Base-by-base conservation (phyloP, 2,329 filamentous ascomycete genomes). In the Fusarium bactridioides region DNA sequence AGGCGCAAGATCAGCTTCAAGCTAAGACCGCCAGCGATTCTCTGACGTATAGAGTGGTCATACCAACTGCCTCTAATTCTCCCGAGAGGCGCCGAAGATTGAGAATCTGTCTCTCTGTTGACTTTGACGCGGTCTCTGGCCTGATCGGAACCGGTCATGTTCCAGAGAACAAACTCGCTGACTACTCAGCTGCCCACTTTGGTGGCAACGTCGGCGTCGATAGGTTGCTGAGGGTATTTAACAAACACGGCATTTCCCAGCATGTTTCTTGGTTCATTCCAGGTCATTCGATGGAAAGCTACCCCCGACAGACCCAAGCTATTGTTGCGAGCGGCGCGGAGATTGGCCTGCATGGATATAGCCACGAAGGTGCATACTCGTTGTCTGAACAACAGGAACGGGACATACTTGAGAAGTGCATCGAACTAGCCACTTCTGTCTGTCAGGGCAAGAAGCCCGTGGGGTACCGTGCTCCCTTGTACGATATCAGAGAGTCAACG, bases 1-100 rank as follows among this genome's bases (percentile, higher is more conserved):
- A 61, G 1, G 2, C 50, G 0, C 35, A 40, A 0, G 50, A 40
- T 13, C 10, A n/a, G 7, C 13, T 4, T 18, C 15, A n/a, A 2
- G 4, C 25, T 1, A 23, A 23, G 2, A 0, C 15, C 4, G 2
- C 2, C 3, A 1, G 1, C 7, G 5, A 29, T 10, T 29, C 35
- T 1, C 13, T 13, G 7, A 10, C 19, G 0, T 10, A 3, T 13
- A 2, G 35, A 18, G 15, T 54, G 10, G 2, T 1, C 1, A 4
- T 8, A 2, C 2, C 25, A 16, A 8, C 5, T 1, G 10, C 10
- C 7, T 0, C 1, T 2, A 21, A 5, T 7, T 2, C 13, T n/a
- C 38, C 11, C 5, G 3, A 11, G 29, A 43, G 11, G 5, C 38
- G 13, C 2, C 41, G 58, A 12, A 54, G 48, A 5, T 9, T 61